Evolutionary conservation across 768 basidiomycete species (phyloP).

Genomic region (Boletus edulis): DNA sequence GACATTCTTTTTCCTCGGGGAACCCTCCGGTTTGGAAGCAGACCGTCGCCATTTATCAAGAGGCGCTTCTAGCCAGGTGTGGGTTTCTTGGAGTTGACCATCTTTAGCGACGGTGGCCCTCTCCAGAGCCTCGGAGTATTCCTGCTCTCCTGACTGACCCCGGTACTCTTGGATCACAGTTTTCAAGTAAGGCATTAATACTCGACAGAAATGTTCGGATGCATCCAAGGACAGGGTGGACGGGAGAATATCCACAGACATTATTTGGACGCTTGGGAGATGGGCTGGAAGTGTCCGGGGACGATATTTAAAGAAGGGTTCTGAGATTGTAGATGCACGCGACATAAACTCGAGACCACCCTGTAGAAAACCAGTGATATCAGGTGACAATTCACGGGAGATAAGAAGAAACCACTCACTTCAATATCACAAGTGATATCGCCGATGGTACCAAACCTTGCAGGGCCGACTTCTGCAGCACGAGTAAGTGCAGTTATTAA

Average conservation of each 20-base stretch:
- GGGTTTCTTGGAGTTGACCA: constrained; percentile 53
- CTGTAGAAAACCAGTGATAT: constrained; percentile 31
- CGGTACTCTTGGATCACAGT: constrained; percentile 47
- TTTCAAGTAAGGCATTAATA: constrained; percentile 66
- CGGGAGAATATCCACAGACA: constrained; percentile 91
- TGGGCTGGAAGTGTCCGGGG: constrained; percentile 41
- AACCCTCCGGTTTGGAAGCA: background rate
- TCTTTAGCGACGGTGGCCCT: constrained; percentile 66
- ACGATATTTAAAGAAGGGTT: constrained; percentile 62
- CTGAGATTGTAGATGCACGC: constrained; percentile 71
- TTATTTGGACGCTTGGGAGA: constrained; percentile 67
- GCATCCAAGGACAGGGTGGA: constrained; percentile 82
- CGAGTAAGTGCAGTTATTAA: constrained; percentile 48
- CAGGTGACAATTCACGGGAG: background rate
- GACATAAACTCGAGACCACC: constrained; percentile 86
- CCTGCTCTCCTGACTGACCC: constrained; percentile 25
- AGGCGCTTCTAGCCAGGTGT: constrained; percentile 56
- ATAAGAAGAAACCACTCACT: constrained; percentile 35
- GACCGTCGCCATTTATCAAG: constrained; percentile 44
- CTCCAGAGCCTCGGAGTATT: constrained; percentile 46
- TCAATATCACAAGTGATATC: constrained; percentile 91
- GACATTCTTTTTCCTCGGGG: constrained; percentile 54
- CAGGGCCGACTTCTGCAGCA: constrained; percentile 49
- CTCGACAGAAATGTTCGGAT: constrained; percentile 69
- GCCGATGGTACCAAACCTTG: constrained; percentile 68